Conservation (phyloP, 2,329 filamentous ascomycete species). For the Fusarium goolgardi region DNA sequence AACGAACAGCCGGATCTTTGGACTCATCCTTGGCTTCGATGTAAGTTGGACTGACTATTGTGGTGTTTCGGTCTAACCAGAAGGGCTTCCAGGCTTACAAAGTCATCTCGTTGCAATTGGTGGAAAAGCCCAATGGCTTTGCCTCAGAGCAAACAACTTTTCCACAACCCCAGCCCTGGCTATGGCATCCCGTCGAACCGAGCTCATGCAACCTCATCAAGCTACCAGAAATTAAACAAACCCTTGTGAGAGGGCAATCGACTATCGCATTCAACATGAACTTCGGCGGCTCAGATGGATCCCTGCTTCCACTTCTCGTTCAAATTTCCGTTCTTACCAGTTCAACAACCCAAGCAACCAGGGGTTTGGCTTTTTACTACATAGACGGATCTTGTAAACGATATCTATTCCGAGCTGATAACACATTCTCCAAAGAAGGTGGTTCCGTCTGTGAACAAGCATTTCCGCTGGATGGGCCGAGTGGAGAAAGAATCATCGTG, state of each 20-base stretch:
- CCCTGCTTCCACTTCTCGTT: not conserved
- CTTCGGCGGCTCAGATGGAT: not conserved
- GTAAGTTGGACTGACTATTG: not conserved
- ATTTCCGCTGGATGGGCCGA: not conserved
- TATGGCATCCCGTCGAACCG: not conserved
- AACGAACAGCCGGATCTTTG: not conserved
- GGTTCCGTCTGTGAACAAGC: not conserved
- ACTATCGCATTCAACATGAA: not conserved
- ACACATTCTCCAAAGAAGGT: accelerated
- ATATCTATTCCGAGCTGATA: not conserved
- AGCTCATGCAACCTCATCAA: not conserved
- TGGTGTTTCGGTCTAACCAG: not conserved
- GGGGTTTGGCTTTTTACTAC: not conserved
- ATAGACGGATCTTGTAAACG: not conserved
- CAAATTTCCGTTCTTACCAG: not conserved
- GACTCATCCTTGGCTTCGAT: slow-evolving; percentile 13
- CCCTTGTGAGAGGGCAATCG: not conserved
- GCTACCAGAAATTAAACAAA: not conserved
- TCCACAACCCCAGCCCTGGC: not conserved
- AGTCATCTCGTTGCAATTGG: not conserved
- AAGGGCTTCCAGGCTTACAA: not conserved
- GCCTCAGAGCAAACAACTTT: too few relatives aligned
- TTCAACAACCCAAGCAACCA: not conserved
- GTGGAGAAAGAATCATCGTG: not conserved
- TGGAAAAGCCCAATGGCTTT: not conserved